Base-by-base conservation (phyloP, 768 basidiomycete species). In the Favolaschia claudopus region DNA sequence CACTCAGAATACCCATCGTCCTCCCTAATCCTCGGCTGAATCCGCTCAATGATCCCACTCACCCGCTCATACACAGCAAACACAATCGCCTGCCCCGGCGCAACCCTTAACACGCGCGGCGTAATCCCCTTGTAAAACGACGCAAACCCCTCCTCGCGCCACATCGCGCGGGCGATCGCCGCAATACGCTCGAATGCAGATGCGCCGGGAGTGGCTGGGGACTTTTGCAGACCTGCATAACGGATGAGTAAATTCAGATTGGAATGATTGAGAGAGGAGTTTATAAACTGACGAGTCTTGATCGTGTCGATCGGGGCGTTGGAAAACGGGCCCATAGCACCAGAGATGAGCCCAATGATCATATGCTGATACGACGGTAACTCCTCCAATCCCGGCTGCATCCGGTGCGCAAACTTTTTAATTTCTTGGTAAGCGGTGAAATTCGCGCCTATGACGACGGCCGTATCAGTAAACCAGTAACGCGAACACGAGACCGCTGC, bases 121-220 rank as follows among this genome's bases (percentile, higher is more conserved):
- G 96, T 98, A 72, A 99, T 98, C 19, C 97, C 97, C 79, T 97
- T 99, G 80, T 99, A 99, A 77, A 99, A 99, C 50, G 96, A 94
- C 39, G 76, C 76, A 15, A 90, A 79, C 7, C 97, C 97, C 75
- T 99, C 97, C 64, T 85, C 82, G 60, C 80, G 85, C 90, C 95
- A 98, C 95, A 99, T 97, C 43, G 94, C 94, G n/a, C 77, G 76
- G 28, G 93, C 89, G 57, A 99, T 96, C 28, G 82, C 80, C 10
- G 82, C 71, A 68, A 99, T 89, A 7, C 96, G 87, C 66, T 91
- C 81, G 61, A 94, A 79, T 2, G 96, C 92, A 1, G 89, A 85
- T 62, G 88, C 85, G 13, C 92, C 93, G 0, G 89, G 85, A 24
- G 79, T 73, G 27, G 89, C 89, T 0, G 88, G 84, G 0, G 93